These are phyloP conservation scores for Cyclotella sp. DNA, from an alignment of 108 stramenopile genomes.

Conservation along the genomic window DNA sequence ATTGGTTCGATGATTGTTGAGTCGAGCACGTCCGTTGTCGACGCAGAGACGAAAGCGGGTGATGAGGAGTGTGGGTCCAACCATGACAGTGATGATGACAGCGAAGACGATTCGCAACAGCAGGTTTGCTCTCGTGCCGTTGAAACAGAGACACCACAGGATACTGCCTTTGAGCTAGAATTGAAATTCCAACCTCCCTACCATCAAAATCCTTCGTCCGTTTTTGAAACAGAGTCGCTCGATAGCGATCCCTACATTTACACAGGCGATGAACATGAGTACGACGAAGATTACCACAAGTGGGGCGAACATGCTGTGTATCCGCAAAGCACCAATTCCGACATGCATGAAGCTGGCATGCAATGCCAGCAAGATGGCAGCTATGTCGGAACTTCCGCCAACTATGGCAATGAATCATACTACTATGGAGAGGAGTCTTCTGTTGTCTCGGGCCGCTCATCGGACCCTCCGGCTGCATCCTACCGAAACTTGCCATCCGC, in stretches of 20 bases:
- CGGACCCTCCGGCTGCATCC: constrained; percentile 53
- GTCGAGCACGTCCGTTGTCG: constrained; percentile 4
- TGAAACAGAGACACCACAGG: background rate
- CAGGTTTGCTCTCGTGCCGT: too few relatives aligned
- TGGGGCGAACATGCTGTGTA: too few relatives aligned
- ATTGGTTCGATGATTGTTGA: constrained; percentile 21
- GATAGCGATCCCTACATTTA: constrained; percentile 14
- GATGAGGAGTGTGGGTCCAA: background rate
- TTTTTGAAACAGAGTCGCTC: constrained; percentile 8
- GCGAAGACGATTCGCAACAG: too few relatives aligned
- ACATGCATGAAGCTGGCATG: background rate
- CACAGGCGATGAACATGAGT: constrained; percentile 13
- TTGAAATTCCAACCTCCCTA: constrained; percentile 4
- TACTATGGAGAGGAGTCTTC: constrained; percentile 18
- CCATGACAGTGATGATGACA: background rate
- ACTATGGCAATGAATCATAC: background rate
- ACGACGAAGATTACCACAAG: too few relatives aligned
- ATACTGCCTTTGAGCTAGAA: constrained; percentile 8
- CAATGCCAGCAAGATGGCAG: background rate
- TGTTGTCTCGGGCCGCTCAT: constrained; percentile 27
- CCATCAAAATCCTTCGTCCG: background rate
- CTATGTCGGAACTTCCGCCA: background rate
- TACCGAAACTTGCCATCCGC: constrained; percentile 28
- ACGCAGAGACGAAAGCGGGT: background rate
- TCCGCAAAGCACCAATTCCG: background rate